Evolutionary conservation across 2,329 filamentous ascomycete species (phyloP).

Genomic region (Penicillium janthinellum): DNA sequence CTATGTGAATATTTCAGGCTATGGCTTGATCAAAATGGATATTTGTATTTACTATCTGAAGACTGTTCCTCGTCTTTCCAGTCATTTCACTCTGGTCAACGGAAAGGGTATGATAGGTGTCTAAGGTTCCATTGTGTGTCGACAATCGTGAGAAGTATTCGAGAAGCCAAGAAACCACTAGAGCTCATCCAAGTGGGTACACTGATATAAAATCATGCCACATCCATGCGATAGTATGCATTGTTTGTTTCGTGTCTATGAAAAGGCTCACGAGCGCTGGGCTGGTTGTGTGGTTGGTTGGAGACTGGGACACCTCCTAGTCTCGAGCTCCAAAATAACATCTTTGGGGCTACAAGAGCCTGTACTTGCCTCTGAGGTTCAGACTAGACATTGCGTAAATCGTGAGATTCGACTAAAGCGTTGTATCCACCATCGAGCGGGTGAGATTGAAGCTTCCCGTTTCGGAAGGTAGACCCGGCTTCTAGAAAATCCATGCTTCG

Average conservation of each 20-base stretch:
- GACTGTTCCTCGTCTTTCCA: not conserved
- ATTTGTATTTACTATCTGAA: not conserved
- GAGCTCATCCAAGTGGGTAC: too few species aligned
- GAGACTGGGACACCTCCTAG: too few species aligned
- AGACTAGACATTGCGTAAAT: not conserved
- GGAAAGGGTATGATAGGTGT: too few species aligned
- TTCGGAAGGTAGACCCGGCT: conserved; percentile 24
- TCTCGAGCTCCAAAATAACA: conserved; percentile 2
- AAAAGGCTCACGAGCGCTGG: too few species aligned
- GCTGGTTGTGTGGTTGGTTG: too few species aligned
- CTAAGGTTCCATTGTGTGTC: too few species aligned
- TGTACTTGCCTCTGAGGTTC: conserved; percentile 1
- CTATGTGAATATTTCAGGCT: not conserved
- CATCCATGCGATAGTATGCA: too few species aligned
- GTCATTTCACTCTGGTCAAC: too few species aligned
- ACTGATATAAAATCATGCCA: too few species aligned
- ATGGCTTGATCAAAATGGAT: not conserved
- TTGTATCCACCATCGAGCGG: conserved; percentile 14
- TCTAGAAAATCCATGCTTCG: not conserved
- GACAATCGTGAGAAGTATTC: too few species aligned
- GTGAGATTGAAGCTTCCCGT: conserved; percentile 14
- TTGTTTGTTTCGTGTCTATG: too few species aligned
- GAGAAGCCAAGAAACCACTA: too few species aligned
- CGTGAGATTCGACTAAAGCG: not conserved
- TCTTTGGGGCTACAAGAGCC: conserved; percentile 10